Base-by-base conservation (phyloP, 257 asterid species). In the Nicotiana paniculata region DNA sequence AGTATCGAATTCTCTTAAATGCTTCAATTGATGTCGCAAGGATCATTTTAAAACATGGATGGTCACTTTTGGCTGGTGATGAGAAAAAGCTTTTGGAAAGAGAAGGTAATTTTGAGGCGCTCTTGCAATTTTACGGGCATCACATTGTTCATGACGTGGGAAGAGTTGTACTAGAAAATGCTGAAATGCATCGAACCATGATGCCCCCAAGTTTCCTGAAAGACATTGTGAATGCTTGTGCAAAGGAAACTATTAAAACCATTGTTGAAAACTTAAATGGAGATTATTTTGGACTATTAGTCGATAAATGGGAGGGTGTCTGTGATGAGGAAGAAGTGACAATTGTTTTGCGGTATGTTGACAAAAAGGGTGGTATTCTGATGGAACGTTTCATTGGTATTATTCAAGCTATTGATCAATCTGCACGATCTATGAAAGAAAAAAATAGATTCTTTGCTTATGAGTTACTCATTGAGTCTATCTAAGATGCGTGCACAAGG, bases 181-280 rank as follows among this genome's bases (percentile, higher is more conserved):
- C 67, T 39, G n/a, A 69, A 11, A 39, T 21, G 32, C 74, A 68
- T 78, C 83, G 79, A 67, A 24, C 75, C n/a, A 67, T 66, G 62
- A 24, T 9, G 10, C 75, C 83, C 11, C 76, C 64, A 11, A 67
- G 26, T 57, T 24, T 79, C n/a, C 77, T 39, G 57, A 83, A 83
- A 75, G 28, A 68, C 16, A 57, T 83, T 51, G 37, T 78, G 35
- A 35, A 63, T 26, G 57, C 9, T 15, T 59, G 24, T n/a, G 18
- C 77, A 17, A 82, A 9, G 39, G 26, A 59, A 51, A 48, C 55
- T 15, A 17, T 57, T 16, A 43, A 13, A 24, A 2, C 0, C 5
- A 61, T 61, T 24, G 18, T 43, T 24, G 62, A 82, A 17, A 77
- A 82, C 37, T 33, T 82, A 70, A 58, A 55, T 16, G 64, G 24